A percentile compares a stretch with the other conserved stretches of the same genome.
Conservation (phyloP, 2,329 filamentous ascomycete species). For the Ophiognomonia clavigignenti-juglandacearum region DNA sequence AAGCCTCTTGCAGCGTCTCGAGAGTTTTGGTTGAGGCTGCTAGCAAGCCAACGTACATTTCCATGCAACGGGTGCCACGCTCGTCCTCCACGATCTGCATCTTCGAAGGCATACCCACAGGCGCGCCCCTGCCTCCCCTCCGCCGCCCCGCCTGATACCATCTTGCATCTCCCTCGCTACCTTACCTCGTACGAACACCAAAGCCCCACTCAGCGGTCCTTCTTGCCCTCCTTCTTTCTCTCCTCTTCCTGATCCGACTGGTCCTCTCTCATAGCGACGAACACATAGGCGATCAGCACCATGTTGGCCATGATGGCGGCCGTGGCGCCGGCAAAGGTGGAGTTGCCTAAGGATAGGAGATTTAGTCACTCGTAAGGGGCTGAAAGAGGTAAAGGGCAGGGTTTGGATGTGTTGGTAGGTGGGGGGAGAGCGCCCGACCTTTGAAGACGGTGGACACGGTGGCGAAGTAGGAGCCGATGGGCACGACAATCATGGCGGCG, state of each 20-base stretch:
- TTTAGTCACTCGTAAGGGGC: neutral
- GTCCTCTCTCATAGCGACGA: slow-evolving; percentile 90
- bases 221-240: slow-evolving; percentile 38
- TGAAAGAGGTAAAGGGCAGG: neutral
- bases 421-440: slow-evolving; percentile 45
- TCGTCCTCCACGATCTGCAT: too few relatives aligned
- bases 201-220: slow-evolving; percentile 36
- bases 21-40: too few relatives aligned
- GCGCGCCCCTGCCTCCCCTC: too few relatives aligned
- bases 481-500: slow-evolving; percentile 81
- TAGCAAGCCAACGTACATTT: too few relatives aligned
- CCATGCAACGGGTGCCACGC: too few relatives aligned
- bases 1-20: too few relatives aligned
- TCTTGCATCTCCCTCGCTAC: too few relatives aligned
- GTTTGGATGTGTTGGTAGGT: neutral
- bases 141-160: too few relatives aligned
- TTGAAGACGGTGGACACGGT: slow-evolving; percentile 72
- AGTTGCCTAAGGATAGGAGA: slow-evolving; percentile 55
- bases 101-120: too few relatives aligned
- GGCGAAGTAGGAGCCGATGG: slow-evolving; percentile 84
- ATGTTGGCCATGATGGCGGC: slow-evolving; percentile 90
- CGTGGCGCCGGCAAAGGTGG: slow-evolving; percentile 77
- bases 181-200: too few relatives aligned
- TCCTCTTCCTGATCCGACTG: slow-evolving; percentile 41
- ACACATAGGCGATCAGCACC: slow-evolving; percentile 82